Evolutionary conservation across 2,329 filamentous ascomycete genomes (phyloP).

Genomic region (Sporothrix pallida): DNA sequence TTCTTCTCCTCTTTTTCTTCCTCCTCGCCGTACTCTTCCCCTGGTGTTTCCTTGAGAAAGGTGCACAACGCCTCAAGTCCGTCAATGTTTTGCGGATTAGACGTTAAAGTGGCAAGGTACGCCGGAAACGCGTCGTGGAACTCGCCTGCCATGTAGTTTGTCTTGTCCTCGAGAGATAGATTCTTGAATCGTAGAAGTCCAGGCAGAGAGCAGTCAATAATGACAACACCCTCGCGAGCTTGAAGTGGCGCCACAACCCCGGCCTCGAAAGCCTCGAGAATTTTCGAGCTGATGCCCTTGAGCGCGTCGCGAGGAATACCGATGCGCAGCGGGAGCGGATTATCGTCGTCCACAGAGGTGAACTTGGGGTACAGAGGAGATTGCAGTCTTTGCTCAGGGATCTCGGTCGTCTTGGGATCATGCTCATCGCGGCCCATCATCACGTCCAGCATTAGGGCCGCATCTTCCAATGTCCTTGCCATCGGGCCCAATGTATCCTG

Average conservation of each 20-base stretch:
- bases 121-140: conserved; percentile 61
- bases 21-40: conserved; percentile 65
- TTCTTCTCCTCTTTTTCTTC: conserved; percentile 51
- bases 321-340: conserved; percentile 59
- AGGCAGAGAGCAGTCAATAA: conserved; percentile 52
- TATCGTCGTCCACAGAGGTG: conserved; percentile 55
- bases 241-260: conserved; percentile 57
- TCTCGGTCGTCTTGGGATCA: conserved; percentile 69
- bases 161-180: neutral
- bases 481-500: conserved; percentile 72
- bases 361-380: neutral
- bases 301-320: conserved; percentile 68
- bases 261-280: conserved; percentile 59
- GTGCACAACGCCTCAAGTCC: conserved; percentile 57
- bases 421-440: conserved; percentile 67
- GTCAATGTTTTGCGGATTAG: conserved; percentile 63
- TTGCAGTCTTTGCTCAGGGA: conserved; percentile 49
- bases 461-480: conserved; percentile 68
- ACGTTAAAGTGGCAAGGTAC: conserved; percentile 62
- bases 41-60: conserved; percentile 59
- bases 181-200: conserved; percentile 45
- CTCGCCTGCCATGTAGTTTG: conserved; percentile 52
- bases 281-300: conserved; percentile 37
- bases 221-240: conserved; percentile 59
- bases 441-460: conserved; percentile 64